Conservation (phyloP, 306 rosid genomes). For the Rosa persica region DNA sequence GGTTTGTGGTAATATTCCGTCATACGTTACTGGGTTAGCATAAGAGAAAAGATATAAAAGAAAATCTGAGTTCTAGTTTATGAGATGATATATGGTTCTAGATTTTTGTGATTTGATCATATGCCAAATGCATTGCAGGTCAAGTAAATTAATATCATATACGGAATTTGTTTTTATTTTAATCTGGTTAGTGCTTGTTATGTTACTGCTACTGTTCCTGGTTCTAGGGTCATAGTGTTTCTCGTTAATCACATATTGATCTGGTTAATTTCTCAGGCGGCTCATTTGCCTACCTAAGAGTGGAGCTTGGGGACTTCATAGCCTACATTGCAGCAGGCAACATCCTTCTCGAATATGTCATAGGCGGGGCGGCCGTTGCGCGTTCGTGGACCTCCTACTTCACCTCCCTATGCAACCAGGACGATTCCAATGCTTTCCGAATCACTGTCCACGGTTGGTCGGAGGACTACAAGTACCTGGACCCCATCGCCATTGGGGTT, state of each 20-base stretch:
- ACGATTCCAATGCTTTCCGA: constrained; percentile 47
- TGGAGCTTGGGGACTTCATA: constrained; percentile 78
- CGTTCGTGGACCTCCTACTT: constrained; percentile 91
- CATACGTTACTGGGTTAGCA: neutral
- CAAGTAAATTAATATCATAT: too few species aligned
- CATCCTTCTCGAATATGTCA: constrained; percentile 68
- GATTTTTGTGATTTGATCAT: neutral
- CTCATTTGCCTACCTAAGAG: constrained; percentile 79
- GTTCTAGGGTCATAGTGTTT: neutral
- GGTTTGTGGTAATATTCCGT: too few species aligned
- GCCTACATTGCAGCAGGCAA: constrained; percentile 85
- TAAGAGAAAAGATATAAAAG: neutral
- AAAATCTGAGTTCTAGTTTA: neutral
- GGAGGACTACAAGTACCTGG: constrained; percentile 45
- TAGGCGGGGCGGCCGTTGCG: constrained; percentile 68
- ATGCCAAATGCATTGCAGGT: too few species aligned
- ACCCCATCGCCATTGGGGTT: constrained; percentile 62
- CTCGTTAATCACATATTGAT: neutral
- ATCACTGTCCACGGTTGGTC: constrained; percentile 34
- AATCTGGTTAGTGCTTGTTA: too few species aligned
- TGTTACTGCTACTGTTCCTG: neutral
- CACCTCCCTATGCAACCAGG: constrained; percentile 60
- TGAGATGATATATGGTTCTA: neutral
- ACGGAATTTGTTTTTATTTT: too few species aligned
- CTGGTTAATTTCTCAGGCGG: constrained; percentile 48